Percentiles rank a stretch among this genome's conserved stretches.
Conservation (phyloP, 306 rosid species). For the Trifolium dubium region DNA sequence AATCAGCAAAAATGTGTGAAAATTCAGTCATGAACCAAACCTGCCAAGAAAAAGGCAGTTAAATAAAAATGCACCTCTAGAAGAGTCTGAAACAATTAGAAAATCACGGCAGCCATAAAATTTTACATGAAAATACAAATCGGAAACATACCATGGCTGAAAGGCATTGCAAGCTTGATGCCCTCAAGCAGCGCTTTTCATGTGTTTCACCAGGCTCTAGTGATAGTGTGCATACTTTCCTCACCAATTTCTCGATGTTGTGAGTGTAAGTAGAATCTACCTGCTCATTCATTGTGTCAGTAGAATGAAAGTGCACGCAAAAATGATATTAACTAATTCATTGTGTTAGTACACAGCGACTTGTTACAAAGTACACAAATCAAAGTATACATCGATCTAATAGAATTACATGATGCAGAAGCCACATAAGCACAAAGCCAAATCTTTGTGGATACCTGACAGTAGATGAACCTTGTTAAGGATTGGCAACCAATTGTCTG, state of each 20-base stretch:
- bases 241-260: conserved; percentile 78
- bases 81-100: not conserved
- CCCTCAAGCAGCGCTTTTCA: conserved; percentile 70
- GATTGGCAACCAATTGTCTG: conserved; percentile 85
- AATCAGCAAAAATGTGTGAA: conserved; percentile 74
- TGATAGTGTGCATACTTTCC: conserved; percentile 72
- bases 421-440: conserved; percentile 21
- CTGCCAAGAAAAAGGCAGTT: conserved; percentile 58
- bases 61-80: conserved; percentile 25
- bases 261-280: conserved; percentile 81
- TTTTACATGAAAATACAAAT: not conserved
- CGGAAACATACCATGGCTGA: conserved; percentile 75
- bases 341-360: not conserved
- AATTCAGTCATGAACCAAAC: conserved; percentile 89
- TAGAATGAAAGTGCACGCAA: conserved; percentile 29
- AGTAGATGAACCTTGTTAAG: conserved; percentile 75
- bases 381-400: not conserved
- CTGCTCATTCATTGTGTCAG: conserved; percentile 56
- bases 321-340: conserved; percentile 4
- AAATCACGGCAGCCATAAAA: not conserved
- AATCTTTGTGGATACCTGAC: conserved; percentile 59
- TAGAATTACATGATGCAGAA: conserved; percentile 13
- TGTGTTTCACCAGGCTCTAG: conserved; percentile 62
- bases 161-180: conserved; percentile 95
- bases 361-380: conserved; percentile 3